These are phyloP conservation scores for Chaetomiaceae sp. DNA, from an alignment of 2,329 filamentous ascomycete species.

Conservation along the genomic window DNA sequence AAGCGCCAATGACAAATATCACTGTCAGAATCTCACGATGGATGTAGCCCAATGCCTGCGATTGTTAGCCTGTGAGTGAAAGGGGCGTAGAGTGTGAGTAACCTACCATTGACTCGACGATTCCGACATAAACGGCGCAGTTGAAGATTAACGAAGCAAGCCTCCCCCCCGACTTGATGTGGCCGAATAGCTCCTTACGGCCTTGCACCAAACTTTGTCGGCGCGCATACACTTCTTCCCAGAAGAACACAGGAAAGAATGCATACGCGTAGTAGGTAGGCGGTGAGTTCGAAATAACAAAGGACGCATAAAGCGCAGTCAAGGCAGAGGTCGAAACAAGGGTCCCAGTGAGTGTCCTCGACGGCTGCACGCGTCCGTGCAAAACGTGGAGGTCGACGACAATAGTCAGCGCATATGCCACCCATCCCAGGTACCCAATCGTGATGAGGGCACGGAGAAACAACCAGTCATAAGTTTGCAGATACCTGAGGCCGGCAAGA, in stretches of 20 bases:
- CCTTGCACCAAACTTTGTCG: constrained; percentile 66
- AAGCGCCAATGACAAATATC: constrained; percentile 68
- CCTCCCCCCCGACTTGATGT: constrained; percentile 58
- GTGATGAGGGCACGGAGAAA: constrained; percentile 89
- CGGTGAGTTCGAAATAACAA: constrained; percentile 75
- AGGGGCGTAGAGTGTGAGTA: not conserved
- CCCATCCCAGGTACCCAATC: constrained; percentile 89
- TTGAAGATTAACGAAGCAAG: constrained; percentile 60
- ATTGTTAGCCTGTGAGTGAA: constrained; percentile 19
- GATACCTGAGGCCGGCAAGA: constrained; percentile 80
- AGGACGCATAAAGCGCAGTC: constrained; percentile 71
- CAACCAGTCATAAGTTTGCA: constrained; percentile 98
- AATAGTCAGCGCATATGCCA: constrained; percentile 83
- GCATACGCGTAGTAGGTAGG: constrained; percentile 85
- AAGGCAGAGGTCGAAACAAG: constrained; percentile 71
- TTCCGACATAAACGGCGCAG: constrained; percentile 60
- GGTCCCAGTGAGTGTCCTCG: constrained; percentile 56
- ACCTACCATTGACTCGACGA: constrained; percentile 74
- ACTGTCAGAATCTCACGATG: constrained; percentile 80
- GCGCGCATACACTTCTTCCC: constrained; percentile 88
- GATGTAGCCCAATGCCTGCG: constrained; percentile 87
- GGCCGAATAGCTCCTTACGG: constrained; percentile 61
- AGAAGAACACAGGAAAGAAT: constrained; percentile 89
- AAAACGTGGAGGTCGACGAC: constrained; percentile 87
- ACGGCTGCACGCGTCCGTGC: constrained; percentile 60